Base-by-base conservation (phyloP, 352 stramenopile genomes). In the Phytophthora crassamura region DNA sequence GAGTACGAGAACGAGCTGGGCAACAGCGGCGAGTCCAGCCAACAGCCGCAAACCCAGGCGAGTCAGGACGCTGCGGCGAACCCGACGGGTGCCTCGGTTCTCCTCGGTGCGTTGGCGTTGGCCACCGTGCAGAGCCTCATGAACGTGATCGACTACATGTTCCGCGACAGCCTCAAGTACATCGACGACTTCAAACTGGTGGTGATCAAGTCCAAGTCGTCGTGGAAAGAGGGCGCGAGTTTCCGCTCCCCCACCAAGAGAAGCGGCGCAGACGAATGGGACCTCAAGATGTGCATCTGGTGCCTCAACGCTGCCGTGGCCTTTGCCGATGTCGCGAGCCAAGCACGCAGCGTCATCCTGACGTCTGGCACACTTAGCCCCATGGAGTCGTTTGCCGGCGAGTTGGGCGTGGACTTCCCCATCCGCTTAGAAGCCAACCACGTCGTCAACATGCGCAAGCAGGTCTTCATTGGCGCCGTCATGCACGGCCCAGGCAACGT, bases 381-480 rank as follows among this genome's bases (percentile, higher is more conserved):
- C 5, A 94, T 96, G 86, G 88, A 94, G 6, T 94, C 88, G n/a
- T 95, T 95, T 64, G 86, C 80, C 2, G 84, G 84, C 1, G 89
- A 96, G 48, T 64, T 96, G 9, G 87, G 89, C 4, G 81, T 86
- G 0, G 80, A 90, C 30, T 96, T 96, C 30, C 78, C 83, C 1
- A 89, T 96, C 52, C 88, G 84, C 0, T 50, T 96, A 0, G 89
- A 96, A 48, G 86, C 86, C 5, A 95, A 94, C 39, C 89, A 96
- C 54, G 87, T 96, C 2, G 85, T 96, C 7, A 89, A 95, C 42
- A 94, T 96, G 75, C 79, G 80, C n/a, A 88, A 87, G 28, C 89
- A 96, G 52, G 88, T 96, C 8, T 90, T 94, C 32, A 79, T 92
- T 35, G 85, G 85, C 11, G 65, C 80, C 1, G 67, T 96, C 5